Conservation (phyloP, 2,329 filamentous ascomycete genomes). For the Exophiala sp. region DNA sequence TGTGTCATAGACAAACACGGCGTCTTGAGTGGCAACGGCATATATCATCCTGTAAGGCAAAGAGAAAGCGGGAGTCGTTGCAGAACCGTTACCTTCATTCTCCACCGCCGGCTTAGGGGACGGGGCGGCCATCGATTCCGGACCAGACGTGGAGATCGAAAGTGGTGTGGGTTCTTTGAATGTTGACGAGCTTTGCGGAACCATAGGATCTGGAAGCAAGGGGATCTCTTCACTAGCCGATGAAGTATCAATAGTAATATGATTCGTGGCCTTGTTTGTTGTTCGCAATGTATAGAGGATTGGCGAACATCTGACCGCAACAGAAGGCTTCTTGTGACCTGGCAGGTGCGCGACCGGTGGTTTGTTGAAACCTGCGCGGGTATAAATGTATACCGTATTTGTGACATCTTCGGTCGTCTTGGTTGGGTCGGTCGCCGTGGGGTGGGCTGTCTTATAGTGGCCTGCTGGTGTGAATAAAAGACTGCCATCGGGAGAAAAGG, state of each 20-base stretch:
- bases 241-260: slow-evolving; percentile 92
- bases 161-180: slow-evolving; percentile 77
- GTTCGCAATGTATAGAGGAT: slow-evolving; percentile 77
- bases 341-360: slow-evolving; percentile 91
- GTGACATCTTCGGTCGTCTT: slow-evolving; percentile 79
- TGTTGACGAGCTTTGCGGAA: slow-evolving; percentile 53
- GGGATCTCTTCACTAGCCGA: slow-evolving; percentile 75
- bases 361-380: slow-evolving; percentile 90
- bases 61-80: slow-evolving; percentile 63
- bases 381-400: slow-evolving; percentile 98
- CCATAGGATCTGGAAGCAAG: slow-evolving; percentile 73
- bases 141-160: slow-evolving; percentile 44
- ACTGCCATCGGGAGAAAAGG: slow-evolving; percentile 92
- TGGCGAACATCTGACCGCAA: slow-evolving; percentile 91
- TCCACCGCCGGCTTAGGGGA: slow-evolving; percentile 45
- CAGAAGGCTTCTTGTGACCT: slow-evolving; percentile 95
- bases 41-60: slow-evolving; percentile 92
- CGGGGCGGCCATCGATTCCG: slow-evolving; percentile 39
- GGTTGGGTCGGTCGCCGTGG: slow-evolving; percentile 57
- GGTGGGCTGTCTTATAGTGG: slow-evolving; percentile 79
- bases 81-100: slow-evolving; percentile 41
- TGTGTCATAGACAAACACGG: slow-evolving; percentile 90
- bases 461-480: slow-evolving; percentile 89
- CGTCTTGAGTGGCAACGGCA: slow-evolving; percentile 93
- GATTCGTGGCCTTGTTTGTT: slow-evolving; percentile 62